phyloP scores from a whole-genome alignment of 345 rosid species.

The Camelina sativa region DNA sequence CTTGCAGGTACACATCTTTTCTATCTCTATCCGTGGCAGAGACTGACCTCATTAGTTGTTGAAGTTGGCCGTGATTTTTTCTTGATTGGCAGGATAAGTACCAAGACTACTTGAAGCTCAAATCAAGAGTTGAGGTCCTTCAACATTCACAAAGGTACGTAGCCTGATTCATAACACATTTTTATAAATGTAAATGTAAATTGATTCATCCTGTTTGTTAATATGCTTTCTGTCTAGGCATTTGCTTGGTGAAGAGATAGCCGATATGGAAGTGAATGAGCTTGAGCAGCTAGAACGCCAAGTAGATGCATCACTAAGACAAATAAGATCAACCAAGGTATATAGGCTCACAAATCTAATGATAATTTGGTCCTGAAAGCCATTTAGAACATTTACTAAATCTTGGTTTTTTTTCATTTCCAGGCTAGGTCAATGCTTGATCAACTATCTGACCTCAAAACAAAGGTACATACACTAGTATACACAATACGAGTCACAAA shows the following conservation, averaged over 20 bases:
- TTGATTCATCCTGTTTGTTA: neutral
- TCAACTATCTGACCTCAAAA: conserved; percentile 45
- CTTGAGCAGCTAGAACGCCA: conserved; percentile 83
- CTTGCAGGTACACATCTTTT: conserved; percentile 50
- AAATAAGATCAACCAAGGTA: conserved; percentile 80
- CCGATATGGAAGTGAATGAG: conserved; percentile 57
- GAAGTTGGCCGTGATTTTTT: neutral
- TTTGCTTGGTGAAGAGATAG: conserved; percentile 82
- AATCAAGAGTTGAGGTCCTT: conserved; percentile 60
- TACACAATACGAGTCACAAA: neutral
- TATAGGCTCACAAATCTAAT: neutral
- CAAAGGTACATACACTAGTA: conserved; percentile 35
- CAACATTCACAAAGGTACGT: conserved; percentile 74
- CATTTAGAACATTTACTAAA: conserved; percentile 3
- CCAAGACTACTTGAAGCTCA: conserved; percentile 72
- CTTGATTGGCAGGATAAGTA: conserved; percentile 51
- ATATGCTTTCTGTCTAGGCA: conserved; percentile 51
- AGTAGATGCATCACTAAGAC: conserved; percentile 71
- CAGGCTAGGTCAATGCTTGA: conserved; percentile 48
- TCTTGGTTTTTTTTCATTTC: conserved; percentile 13
- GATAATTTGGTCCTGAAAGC: neutral
- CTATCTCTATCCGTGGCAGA: conserved; percentile 16
- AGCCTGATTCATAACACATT: neutral
- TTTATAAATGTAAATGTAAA: neutral
- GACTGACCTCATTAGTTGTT: conserved; percentile 17